phyloP scores from a whole-genome alignment of 306 rosid species.

The Medicago ruthenica region DNA sequence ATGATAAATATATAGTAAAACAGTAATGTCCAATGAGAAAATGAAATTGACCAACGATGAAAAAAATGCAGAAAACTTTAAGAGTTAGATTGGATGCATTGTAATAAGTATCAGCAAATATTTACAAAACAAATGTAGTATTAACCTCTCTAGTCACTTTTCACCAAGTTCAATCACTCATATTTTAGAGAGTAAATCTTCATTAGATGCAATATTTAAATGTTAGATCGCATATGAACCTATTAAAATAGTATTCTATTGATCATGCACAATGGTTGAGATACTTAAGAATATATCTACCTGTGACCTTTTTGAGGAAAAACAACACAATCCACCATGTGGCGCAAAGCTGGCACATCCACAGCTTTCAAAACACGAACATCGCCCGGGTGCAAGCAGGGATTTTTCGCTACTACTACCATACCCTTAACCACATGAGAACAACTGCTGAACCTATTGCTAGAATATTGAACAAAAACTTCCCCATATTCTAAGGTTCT shows the following conservation, averaged over 20 bases:
- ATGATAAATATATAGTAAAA: background rate
- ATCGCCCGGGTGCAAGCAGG: conserved; percentile 86
- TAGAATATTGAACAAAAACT: conserved; percentile 71
- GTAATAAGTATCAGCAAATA: no score
- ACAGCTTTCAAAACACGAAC: conserved; percentile 78
- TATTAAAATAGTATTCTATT: background rate
- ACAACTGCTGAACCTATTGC: conserved; percentile 33
- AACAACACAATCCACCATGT: conserved; percentile 64
- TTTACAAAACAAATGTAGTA: no score
- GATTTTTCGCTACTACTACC: conserved; percentile 81
- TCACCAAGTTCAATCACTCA: no score
- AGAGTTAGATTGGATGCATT: no score
- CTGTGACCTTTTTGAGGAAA: background rate
- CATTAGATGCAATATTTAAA: no score
- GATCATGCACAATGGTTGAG: background rate
- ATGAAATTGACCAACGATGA: no score
- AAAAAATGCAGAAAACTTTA: no score
- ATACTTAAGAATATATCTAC: conserved; percentile 12
- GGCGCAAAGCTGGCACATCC: conserved; percentile 64
- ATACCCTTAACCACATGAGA: conserved; percentile 31
- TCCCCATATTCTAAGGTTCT: conserved; percentile 35
- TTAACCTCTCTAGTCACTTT: no score
- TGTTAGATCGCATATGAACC: background rate
- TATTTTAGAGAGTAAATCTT: no score
- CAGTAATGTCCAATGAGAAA: no score